Percentiles rank a stretch among this genome's conserved stretches.
Conservation (phyloP, 495 filamentous ascomycete species). For the Penicillium silybi region DNA sequence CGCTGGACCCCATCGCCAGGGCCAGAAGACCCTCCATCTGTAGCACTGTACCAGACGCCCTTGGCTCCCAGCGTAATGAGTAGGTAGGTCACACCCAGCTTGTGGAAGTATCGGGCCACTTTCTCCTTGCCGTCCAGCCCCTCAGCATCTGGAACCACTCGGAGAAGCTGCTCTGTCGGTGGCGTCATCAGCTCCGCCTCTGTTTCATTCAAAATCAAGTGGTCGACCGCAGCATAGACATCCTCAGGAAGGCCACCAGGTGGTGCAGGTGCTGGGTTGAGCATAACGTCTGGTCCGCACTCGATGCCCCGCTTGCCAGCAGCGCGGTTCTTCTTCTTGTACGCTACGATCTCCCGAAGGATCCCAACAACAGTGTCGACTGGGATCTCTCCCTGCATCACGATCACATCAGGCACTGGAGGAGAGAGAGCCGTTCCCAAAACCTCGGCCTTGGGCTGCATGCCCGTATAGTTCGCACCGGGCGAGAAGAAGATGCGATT, state of each 20-base stretch:
- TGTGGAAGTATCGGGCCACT: slow-evolving; percentile 57
- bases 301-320: slow-evolving; percentile 44
- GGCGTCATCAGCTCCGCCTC: slow-evolving; percentile 72
- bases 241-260: slow-evolving; percentile 56
- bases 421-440: slow-evolving; percentile 33
- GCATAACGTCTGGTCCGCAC: slow-evolving; percentile 52
- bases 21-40: slow-evolving; percentile 37
- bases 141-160: slow-evolving; percentile 34
- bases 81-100: slow-evolving; percentile 66
- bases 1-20: slow-evolving; percentile 29
- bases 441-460: slow-evolving; percentile 38
- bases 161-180: slow-evolving; percentile 31
- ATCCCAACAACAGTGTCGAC: slow-evolving; percentile 64
- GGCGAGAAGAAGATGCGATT: slow-evolving; percentile 82
- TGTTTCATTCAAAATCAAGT: slow-evolving; percentile 87
- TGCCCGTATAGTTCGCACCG: slow-evolving; percentile 68
- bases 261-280: slow-evolving; percentile 85
- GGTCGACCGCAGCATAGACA: slow-evolving; percentile 65
- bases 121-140: slow-evolving; percentile 46
- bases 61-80: slow-evolving; percentile 79
- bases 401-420: slow-evolving; percentile 58
- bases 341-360: slow-evolving; percentile 38
- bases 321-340: slow-evolving; percentile 41
- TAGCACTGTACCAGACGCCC: slow-evolving; percentile 60
- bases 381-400: slow-evolving; percentile 90